Evolutionary conservation across 2,329 filamentous ascomycete genomes (phyloP).

Genomic region (Penicillium rolfsii): DNA sequence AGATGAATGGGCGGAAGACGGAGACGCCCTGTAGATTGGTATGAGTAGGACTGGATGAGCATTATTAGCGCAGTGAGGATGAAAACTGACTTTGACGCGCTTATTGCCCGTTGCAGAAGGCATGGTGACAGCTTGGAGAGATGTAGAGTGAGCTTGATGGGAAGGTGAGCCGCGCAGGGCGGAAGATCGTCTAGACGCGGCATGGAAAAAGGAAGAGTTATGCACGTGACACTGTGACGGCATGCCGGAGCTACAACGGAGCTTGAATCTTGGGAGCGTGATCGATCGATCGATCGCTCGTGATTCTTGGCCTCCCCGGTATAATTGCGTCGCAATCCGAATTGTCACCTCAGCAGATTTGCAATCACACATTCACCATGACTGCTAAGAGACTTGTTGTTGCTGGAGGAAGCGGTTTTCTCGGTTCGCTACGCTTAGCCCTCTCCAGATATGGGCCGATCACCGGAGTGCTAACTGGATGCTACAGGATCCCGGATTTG

Average conservation of each 20-base stretch:
- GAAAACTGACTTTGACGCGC: slow-evolving; percentile 52
- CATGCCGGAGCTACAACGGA: slow-evolving; percentile 25
- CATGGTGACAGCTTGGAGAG: slow-evolving; percentile 42
- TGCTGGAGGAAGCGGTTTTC: slow-evolving; percentile 89
- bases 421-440: slow-evolving; percentile 57
- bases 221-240: slow-evolving; percentile 33
- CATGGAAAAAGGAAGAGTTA: slow-evolving; percentile 10
- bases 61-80: neutral
- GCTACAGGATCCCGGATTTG: slow-evolving; percentile 74
- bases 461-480: slow-evolving; percentile 19
- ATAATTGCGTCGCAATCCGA: neutral
- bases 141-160: neutral
- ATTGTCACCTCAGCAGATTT: neutral
- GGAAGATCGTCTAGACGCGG: slow-evolving; percentile 2
- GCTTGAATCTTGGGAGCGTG: slow-evolving; percentile 16
- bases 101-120: slow-evolving; percentile 59
- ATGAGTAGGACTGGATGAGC: slow-evolving; percentile 24
- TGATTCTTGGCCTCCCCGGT: neutral
- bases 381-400: slow-evolving; percentile 81
- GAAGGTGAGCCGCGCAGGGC: slow-evolving; percentile 8
- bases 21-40: slow-evolving; percentile 45
- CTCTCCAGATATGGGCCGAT: neutral
- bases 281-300: slow-evolving; percentile 18
- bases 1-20: slow-evolving; percentile 59
- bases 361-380: slow-evolving; percentile 32